phyloP scores from a whole-genome alignment of 306 rosid genomes.

The Vigna radiata region DNA sequence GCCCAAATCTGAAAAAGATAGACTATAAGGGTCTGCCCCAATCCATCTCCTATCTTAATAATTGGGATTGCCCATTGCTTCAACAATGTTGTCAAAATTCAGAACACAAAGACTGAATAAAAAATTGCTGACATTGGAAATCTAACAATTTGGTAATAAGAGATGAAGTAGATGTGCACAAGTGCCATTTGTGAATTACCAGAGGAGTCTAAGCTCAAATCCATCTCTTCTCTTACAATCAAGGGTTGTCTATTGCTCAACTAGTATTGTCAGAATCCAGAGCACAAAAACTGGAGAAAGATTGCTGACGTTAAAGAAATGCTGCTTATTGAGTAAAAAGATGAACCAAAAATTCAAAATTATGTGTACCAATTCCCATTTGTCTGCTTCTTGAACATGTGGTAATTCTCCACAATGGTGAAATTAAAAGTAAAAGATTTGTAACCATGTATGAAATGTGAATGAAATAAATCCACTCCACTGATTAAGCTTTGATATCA shows the following conservation, averaged over 20 bases:
- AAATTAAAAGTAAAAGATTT: too few species aligned
- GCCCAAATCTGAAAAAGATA: neutral
- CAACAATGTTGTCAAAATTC: neutral
- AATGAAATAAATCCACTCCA: too few species aligned
- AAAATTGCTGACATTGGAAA: neutral
- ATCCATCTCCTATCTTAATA: neutral
- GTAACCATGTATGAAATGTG: too few species aligned
- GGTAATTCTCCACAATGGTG: neutral
- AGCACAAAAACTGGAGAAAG: too few species aligned
- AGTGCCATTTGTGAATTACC: too few species aligned
- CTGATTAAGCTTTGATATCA: too few species aligned
- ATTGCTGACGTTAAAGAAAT: too few species aligned
- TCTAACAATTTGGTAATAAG: neutral
- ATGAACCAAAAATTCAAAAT: neutral
- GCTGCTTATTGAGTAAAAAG: neutral
- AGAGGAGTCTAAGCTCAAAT: too few species aligned
- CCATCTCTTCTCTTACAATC: too few species aligned
- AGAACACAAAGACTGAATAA: neutral
- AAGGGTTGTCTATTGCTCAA: too few species aligned
- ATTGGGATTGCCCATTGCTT: neutral
- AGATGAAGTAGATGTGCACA: neutral
- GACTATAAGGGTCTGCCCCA: neutral
- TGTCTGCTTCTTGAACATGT: neutral
- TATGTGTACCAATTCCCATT: neutral
- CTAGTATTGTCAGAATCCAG: too few species aligned